Conservation (phyloP, 208 protist genomes). For the Crithidia brevicula region DNA sequence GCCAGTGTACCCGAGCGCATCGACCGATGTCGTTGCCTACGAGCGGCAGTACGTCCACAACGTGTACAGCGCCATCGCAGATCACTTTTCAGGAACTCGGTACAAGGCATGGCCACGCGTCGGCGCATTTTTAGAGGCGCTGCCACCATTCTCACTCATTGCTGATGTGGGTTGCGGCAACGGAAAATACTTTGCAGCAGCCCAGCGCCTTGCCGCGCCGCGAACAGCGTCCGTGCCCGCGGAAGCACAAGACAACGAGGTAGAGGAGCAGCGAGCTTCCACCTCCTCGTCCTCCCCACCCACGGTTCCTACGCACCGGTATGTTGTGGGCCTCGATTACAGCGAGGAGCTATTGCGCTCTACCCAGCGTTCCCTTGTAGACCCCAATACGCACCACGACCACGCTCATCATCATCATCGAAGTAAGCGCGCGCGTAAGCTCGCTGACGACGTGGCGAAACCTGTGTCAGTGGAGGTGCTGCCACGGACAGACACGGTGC, state of each 20-base stretch:
- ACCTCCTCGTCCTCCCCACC: neutral
- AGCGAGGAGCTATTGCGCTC: slow-evolving; percentile 63
- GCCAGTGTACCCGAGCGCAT: neutral
- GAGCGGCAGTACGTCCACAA: slow-evolving; percentile 78
- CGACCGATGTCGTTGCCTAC: slow-evolving; percentile 32
- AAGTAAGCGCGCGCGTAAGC: slow-evolving; percentile 5
- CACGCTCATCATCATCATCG: slow-evolving; percentile 9
- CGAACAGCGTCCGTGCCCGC: neutral
- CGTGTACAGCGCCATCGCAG: slow-evolving; percentile 85
- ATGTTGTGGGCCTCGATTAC: slow-evolving; percentile 70
- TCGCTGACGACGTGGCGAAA: slow-evolving; percentile 1
- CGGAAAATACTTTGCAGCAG: slow-evolving; percentile 82
- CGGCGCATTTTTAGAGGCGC: slow-evolving; percentile 57
- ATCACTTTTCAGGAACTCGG: slow-evolving; percentile 86
- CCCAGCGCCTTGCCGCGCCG: slow-evolving; percentile 10
- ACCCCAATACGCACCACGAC: slow-evolving; percentile 43
- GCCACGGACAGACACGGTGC: slow-evolving; percentile 62
- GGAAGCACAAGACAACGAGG: neutral
- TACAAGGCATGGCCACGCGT: slow-evolving; percentile 92
- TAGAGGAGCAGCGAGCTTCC: neutral
- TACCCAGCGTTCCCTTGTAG: slow-evolving; percentile 47
- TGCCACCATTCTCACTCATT: slow-evolving; percentile 65
- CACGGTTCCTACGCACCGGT: slow-evolving; percentile 37
- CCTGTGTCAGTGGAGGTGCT: slow-evolving; percentile 25
- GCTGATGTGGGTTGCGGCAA: slow-evolving; percentile 91